Conservation (phyloP, 768 basidiomycete genomes). For the Pilatotrama ljubarskyi region DNA sequence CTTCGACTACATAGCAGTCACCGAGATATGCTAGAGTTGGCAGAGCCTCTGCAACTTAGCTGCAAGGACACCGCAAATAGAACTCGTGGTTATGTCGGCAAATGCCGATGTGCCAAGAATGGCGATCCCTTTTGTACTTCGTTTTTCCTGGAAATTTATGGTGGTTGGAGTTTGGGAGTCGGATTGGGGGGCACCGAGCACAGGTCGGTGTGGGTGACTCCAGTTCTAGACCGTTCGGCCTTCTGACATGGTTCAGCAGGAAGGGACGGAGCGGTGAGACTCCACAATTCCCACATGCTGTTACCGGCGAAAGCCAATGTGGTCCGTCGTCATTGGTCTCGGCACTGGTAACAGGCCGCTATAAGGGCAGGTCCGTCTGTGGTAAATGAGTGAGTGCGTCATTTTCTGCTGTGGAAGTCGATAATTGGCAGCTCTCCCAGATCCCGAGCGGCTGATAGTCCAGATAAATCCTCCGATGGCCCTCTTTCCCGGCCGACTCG, state of each 20-base stretch:
- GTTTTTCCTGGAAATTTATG: not conserved
- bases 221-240: constrained; percentile 12
- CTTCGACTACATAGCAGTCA: too few relatives aligned
- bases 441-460: constrained; percentile 17
- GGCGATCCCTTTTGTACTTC: not conserved
- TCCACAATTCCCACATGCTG: constrained; percentile 22
- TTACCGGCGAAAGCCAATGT: constrained; percentile 9
- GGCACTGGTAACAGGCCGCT: constrained; percentile 8
- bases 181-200: not conserved
- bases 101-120: not conserved
- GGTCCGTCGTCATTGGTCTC: constrained; percentile 17
- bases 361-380: not conserved
- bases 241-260: constrained; percentile 9
- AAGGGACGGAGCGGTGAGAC: constrained; percentile 8
- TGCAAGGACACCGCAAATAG: too few relatives aligned
- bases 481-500: not conserved
- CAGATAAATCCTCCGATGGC: constrained; percentile 8
- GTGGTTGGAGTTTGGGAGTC: not conserved
- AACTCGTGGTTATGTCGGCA: not conserved
- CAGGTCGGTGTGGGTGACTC: not conserved
- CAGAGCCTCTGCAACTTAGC: too few relatives aligned
- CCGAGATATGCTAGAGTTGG: too few relatives aligned
- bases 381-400: constrained; percentile 10
- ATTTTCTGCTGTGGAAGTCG: constrained; percentile 7
- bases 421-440: not conserved